phyloP scores from a whole-genome alignment of 2,329 filamentous ascomycete genomes.

The Clarireedia homoeocarpa region DNA sequence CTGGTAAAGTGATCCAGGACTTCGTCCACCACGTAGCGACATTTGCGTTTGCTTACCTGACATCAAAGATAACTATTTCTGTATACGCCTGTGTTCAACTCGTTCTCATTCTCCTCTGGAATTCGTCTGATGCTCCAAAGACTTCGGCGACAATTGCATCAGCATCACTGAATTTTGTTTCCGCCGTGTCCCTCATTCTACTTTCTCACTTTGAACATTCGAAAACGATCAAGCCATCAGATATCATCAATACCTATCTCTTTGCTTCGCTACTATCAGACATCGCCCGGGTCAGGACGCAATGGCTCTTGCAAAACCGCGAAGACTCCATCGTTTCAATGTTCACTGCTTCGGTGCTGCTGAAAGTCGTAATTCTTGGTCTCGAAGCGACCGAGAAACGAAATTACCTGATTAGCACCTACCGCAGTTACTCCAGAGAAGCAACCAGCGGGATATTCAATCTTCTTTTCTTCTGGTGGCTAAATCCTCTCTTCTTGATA shows the following conservation, averaged over 20 bases:
- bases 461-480: slow-evolving; percentile 32
- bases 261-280: slow-evolving; percentile 14
- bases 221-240: slow-evolving; percentile 5
- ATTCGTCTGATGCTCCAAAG: neutral
- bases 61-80: neutral
- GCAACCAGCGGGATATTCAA: slow-evolving; percentile 29
- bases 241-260: slow-evolving; percentile 14
- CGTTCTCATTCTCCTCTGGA: neutral
- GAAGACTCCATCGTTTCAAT: slow-evolving; percentile 19
- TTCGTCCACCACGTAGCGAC: neutral
- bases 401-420: slow-evolving; percentile 11
- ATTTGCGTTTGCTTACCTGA: neutral
- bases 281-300: slow-evolving; percentile 15
- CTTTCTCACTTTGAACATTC: slow-evolving; percentile 3
- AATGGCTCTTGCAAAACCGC: slow-evolving; percentile 14
- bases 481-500: slow-evolving; percentile 29
- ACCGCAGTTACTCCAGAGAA: slow-evolving; percentile 22
- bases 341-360: slow-evolving; percentile 9
- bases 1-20: neutral
- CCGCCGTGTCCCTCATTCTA: neutral
- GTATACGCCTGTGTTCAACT: neutral
- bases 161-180: neutral
- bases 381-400: slow-evolving; percentile 20
- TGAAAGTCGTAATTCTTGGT: slow-evolving; percentile 18
- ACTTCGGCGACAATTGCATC: neutral